A percentile compares a stretch with the other conserved stretches of the same genome.
Evolutionary conservation across 2,329 filamentous ascomycete species (phyloP).

Genomic region (Penicillium crustosum): DNA sequence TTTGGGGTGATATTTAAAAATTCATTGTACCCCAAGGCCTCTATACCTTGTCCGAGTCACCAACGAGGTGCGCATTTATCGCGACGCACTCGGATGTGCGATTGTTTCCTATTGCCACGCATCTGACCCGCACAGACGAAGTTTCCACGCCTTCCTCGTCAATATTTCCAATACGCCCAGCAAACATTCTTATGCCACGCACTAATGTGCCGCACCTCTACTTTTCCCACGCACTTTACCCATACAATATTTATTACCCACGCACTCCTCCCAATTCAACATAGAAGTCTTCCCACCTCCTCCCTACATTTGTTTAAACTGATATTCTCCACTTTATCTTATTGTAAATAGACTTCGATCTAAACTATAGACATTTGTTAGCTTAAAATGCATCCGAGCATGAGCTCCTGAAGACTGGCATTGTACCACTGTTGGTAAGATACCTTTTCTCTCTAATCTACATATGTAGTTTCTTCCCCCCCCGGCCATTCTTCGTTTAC

Average conservation of each 20-base stretch:
- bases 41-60: too few species aligned
- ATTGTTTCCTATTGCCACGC: not conserved
- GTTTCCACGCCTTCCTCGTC: not conserved
- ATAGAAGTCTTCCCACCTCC: not conserved
- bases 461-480: too few species aligned
- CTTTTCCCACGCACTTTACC: not conserved
- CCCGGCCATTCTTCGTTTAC: not conserved
- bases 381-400: not conserved
- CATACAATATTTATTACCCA: not conserved
- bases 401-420: not conserved
- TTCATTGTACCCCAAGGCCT: not conserved
- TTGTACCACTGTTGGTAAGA: not conserved
- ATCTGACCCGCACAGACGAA: not conserved
- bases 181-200: not conserved
- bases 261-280: not conserved
- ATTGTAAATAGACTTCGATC: not conserved
- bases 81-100: not conserved
- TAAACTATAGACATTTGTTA: not conserved
- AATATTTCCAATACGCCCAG: not conserved
- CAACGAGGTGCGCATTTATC: not conserved
- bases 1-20: not conserved
- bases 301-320: not conserved
- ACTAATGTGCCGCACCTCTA: not conserved
- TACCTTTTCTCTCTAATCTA: not conserved
- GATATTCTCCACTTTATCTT: not conserved